A percentile compares a stretch with the other conserved stretches of the same genome.
Evolutionary conservation across 2,329 filamentous ascomycete species (phyloP).

Genomic region (Lasiodiplodia sp.): DNA sequence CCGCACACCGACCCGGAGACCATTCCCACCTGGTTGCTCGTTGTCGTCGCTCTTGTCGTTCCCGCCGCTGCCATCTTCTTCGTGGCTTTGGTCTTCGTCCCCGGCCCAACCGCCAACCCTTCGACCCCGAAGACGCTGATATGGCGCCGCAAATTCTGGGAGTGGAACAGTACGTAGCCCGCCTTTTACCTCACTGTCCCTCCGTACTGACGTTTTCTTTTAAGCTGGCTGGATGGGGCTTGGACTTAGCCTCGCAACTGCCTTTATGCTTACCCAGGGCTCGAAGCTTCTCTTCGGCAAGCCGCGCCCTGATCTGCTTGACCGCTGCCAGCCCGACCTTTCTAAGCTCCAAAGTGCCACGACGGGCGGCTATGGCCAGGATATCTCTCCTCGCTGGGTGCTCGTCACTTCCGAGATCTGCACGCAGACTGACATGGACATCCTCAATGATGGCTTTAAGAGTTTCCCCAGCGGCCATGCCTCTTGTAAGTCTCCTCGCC

Average conservation of each 20-base stretch:
- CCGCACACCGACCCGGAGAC: slow-evolving; percentile 75
- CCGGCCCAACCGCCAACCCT: slow-evolving; percentile 71
- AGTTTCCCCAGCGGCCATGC: slow-evolving; percentile 83
- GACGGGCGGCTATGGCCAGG: slow-evolving; percentile 66
- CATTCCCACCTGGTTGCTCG: slow-evolving; percentile 70
- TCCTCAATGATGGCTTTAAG: slow-evolving; percentile 81
- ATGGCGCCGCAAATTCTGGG: slow-evolving; percentile 87
- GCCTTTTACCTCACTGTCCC: not conserved
- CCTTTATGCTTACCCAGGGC: slow-evolving; percentile 83
- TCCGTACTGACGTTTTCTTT: not conserved
- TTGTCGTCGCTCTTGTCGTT: slow-evolving; percentile 67
- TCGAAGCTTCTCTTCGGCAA: slow-evolving; percentile 79
- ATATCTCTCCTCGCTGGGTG: slow-evolving; percentile 64
- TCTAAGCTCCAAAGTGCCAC: slow-evolving; percentile 62
- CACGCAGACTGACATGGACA: slow-evolving; percentile 65
- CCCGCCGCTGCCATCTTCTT: slow-evolving; percentile 74
- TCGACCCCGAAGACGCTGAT: slow-evolving; percentile 70
- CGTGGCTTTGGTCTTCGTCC: slow-evolving; percentile 73
- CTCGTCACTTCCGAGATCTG: slow-evolving; percentile 83
- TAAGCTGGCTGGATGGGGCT: slow-evolving; percentile 78
- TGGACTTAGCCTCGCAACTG: slow-evolving; percentile 71
- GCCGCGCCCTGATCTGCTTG: slow-evolving; percentile 69
- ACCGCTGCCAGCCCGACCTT: slow-evolving; percentile 79
- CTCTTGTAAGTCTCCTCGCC: slow-evolving; percentile 59
- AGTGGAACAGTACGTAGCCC: slow-evolving; percentile 67